These are phyloP conservation scores for Chlorella ohadii DNA, from an alignment of 139 green algal genomes.

Conservation along the genomic window DNA sequence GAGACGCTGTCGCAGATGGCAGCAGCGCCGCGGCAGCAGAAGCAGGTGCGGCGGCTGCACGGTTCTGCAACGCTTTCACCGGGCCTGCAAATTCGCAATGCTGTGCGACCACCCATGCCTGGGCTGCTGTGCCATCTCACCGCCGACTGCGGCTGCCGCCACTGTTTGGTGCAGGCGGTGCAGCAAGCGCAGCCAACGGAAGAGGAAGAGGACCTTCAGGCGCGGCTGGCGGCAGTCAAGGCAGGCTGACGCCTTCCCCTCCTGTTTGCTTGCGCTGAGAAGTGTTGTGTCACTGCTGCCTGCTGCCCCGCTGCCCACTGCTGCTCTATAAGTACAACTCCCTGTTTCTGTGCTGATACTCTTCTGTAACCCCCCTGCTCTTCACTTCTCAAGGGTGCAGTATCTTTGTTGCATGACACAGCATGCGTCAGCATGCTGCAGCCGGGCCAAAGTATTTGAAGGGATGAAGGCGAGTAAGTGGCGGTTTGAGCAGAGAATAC, in stretches of 20 bases:
- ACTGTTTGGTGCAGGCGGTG: neutral
- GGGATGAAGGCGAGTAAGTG: too few relatives aligned
- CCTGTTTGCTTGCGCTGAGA: too few relatives aligned
- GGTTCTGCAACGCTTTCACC: too few relatives aligned
- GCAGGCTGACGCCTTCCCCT: neutral
- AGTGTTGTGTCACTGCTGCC: too few relatives aligned
- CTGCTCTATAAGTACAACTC: too few relatives aligned
- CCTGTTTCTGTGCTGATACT: too few relatives aligned
- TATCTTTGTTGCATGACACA: neutral
- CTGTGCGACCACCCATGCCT: neutral
- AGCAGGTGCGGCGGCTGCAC: neutral
- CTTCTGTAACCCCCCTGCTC: neutral
- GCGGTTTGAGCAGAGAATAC: too few relatives aligned
- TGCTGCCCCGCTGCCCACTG: neutral
- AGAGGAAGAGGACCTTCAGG: slow-evolving; percentile 27
- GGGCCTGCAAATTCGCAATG: too few relatives aligned
- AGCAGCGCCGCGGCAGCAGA: slow-evolving; percentile 44
- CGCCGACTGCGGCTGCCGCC: neutral
- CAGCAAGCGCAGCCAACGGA: slow-evolving; percentile 10
- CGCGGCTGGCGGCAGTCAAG: slow-evolving; percentile 25
- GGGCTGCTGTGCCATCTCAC: neutral
- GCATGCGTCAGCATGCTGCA: too few relatives aligned
- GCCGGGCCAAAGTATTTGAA: too few relatives aligned
- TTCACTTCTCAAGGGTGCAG: neutral
- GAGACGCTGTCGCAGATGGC: slow-evolving; percentile 57